A percentile compares a stretch with the other conserved stretches of the same genome.
Conservation (phyloP, 208 protist genomes). For the Herpetomonas samuelpessoai region DNA sequence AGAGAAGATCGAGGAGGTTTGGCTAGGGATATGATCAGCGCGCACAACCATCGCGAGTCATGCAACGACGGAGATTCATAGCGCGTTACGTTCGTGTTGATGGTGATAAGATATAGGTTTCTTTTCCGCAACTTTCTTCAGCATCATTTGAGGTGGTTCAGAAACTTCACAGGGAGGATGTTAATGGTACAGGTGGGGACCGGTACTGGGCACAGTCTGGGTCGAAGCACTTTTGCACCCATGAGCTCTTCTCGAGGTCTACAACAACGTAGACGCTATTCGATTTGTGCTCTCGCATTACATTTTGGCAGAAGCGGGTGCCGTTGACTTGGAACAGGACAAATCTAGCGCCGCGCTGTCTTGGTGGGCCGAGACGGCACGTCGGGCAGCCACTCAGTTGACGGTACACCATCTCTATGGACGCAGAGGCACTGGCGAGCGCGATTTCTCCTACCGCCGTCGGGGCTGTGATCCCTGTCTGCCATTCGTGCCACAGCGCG, state of each 20-base stretch:
- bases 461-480: too few relatives aligned
- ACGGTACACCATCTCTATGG: too few relatives aligned
- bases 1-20: too few relatives aligned
- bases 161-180: neutral
- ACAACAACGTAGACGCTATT: slow-evolving; percentile 81
- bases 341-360: slow-evolving; percentile 21
- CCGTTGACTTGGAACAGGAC: slow-evolving; percentile 44
- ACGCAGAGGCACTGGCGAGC: too few relatives aligned
- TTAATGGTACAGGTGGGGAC: slow-evolving; percentile 10
- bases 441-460: too few relatives aligned
- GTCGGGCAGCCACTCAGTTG: slow-evolving; percentile 13
- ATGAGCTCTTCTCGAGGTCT: slow-evolving; percentile 28
- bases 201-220: slow-evolving; percentile 67
- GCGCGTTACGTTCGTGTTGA: too few relatives aligned
- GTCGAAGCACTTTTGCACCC: slow-evolving; percentile 85
- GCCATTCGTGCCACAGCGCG: too few relatives aligned
- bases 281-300: slow-evolving; percentile 71
- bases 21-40: too few relatives aligned
- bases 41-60: too few relatives aligned
- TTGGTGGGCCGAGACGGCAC: slow-evolving; percentile 26
- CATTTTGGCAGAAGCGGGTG: slow-evolving; percentile 68
- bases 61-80: too few relatives aligned
- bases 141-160: neutral
- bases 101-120: too few relatives aligned
- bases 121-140: neutral